A percentile compares a stretch with the other conserved stretches of the same genome.
These are phyloP conservation scores for Tylopilus sp. DNA, from an alignment of 1,284 basidiomycete genomes.

Conservation along the genomic window DNA sequence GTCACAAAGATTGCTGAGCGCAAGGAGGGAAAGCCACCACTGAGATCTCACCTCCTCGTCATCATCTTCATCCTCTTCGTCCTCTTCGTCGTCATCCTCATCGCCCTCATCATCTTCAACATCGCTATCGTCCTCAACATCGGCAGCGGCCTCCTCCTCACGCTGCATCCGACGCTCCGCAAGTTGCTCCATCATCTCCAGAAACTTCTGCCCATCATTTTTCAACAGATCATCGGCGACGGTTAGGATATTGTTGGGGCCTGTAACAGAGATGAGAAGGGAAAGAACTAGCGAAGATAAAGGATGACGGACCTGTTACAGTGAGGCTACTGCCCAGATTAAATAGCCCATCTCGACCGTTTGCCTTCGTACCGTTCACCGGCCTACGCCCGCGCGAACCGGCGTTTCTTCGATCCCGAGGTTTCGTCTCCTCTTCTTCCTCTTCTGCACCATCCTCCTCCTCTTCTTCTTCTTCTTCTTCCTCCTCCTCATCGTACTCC, in stretches of 20 bases:
- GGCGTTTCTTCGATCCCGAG: slow-evolving; percentile 34
- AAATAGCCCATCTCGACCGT: slow-evolving; percentile 64
- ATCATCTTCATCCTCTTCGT: slow-evolving; percentile 48
- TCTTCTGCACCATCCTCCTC: slow-evolving; percentile 62
- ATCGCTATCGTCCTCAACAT: slow-evolving; percentile 57
- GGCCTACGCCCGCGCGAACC: slow-evolving; percentile 35
- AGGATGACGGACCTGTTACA: slow-evolving; percentile 61
- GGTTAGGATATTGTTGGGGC: slow-evolving; percentile 90
- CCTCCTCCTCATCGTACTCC: slow-evolving; percentile 63
- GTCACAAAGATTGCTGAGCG: slow-evolving; percentile 15
- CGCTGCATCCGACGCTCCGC: slow-evolving; percentile 92
- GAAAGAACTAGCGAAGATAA: slow-evolving; percentile 1
- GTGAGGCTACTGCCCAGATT: slow-evolving; percentile 77
- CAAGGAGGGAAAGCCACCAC: slow-evolving; percentile 2
- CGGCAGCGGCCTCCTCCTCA: slow-evolving; percentile 84
- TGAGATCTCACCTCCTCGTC: slow-evolving; percentile 43
- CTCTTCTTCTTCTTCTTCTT: slow-evolving; percentile 62
- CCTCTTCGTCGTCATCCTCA: slow-evolving; percentile 38
- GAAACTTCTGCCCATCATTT: slow-evolving; percentile 97
- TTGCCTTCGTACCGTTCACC: slow-evolving; percentile 39
- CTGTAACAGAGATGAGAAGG: slow-evolving; percentile 30
- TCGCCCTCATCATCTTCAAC: slow-evolving; percentile 52
- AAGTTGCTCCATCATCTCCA: slow-evolving; percentile 99
- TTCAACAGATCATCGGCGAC: slow-evolving; percentile 98
- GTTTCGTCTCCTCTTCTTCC: slow-evolving; percentile 50